phyloP scores from a whole-genome alignment of 73 alveolate genomes.

The Paramecium sexaurelia region DNA sequence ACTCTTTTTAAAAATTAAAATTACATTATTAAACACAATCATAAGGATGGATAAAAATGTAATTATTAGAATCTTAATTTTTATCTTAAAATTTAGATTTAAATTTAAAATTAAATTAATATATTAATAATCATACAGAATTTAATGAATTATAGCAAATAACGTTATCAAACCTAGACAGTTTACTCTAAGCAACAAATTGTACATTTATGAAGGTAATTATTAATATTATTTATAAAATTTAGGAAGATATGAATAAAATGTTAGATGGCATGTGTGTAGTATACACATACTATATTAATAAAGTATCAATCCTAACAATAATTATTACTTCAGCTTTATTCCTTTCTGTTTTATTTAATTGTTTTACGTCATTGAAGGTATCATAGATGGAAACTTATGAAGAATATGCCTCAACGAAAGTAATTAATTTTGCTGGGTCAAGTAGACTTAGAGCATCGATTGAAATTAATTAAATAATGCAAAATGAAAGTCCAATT shows the following conservation, averaged over 20 bases:
- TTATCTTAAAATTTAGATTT: not conserved
- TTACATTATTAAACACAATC: not conserved
- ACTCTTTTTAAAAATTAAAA: not conserved
- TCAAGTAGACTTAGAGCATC: not conserved
- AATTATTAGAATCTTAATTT: not conserved
- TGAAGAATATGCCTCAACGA: not conserved
- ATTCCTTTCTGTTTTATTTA: not conserved
- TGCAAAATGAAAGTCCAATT: not conserved
- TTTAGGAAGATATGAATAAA: not conserved
- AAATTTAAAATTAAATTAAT: not conserved
- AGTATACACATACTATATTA: not conserved
- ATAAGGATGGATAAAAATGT: not conserved
- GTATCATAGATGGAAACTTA: not conserved
- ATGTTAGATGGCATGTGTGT: constrained; percentile 33
- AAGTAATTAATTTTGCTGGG: not conserved
- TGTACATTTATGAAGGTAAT: constrained; percentile 12
- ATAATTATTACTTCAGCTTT: not conserved
- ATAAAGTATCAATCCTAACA: not conserved
- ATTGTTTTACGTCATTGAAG: not conserved
- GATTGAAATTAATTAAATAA: not conserved
- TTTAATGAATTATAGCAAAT: not conserved
- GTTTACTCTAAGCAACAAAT: not conserved
- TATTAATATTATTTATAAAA: not conserved
- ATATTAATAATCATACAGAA: not conserved
- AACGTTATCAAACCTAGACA: not conserved